Base-by-base conservation (phyloP, 2,329 filamentous ascomycete species). In the Drechmeria coniospora region DNA sequence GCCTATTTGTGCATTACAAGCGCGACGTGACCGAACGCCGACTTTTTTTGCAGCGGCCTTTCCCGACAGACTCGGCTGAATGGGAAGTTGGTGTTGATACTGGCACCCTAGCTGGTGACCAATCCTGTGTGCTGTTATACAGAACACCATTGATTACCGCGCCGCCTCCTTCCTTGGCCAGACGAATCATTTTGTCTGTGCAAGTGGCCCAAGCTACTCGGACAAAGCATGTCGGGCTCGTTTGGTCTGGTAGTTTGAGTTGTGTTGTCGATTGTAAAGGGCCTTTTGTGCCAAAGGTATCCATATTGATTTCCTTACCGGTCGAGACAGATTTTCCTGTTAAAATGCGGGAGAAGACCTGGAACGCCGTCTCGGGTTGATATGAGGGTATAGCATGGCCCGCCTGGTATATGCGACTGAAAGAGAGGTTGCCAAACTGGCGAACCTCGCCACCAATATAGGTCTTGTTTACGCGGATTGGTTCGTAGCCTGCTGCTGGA, bases 391-490 rank as follows among this genome's bases (percentile, higher is more conserved):
- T 64, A 28, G 70, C 63, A 40, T 79, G 74, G 2, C 75, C 74
- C 11, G 73, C 62, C 40, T 78, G 67, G 45, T 74, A 79, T 26
- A 79, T 61, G 6, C 74, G 63, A 29, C 68, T 69, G 46, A 79
- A 79, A 10, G 65, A 72, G 29, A 79, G 63, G 39, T 86, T 86
- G 8, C 77, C 80, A 41, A 70, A 80, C 48, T 90, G 79, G 4
- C 80, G 68, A 0, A 82, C 79, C 31, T 70, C 67, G 13, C 81
- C 82, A 27, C 70, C 79, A 43, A 74, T 68, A 50, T 78, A 77
- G 6, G 65, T 61, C 15, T 61, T 63, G 44, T 82, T 79, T 21
- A 80, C 72, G 9, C 73, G 56, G 36, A 90, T 72, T 9, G 76
- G 70, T 1, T 71, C 68, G 45, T 90, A 90, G 1, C 79, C 80